Conservation (phyloP, 768 basidiomycete genomes). For the Boletus pseudo-olivaceus region DNA sequence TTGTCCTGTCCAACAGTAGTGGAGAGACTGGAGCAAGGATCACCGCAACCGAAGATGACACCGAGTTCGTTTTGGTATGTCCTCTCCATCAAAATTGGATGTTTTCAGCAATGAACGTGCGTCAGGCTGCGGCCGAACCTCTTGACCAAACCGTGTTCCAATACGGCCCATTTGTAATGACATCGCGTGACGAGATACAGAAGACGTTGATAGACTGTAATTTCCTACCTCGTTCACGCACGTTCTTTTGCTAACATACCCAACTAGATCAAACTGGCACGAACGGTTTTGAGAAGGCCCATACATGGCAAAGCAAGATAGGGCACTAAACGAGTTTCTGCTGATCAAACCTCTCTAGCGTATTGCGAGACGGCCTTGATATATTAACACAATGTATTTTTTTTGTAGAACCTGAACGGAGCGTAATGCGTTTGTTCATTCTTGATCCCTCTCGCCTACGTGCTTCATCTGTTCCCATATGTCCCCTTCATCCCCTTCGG, state of each 20-base stretch:
- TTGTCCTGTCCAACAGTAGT: constrained; percentile 66
- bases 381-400: not conserved
- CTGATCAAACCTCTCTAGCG: not conserved
- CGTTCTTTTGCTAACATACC: constrained; percentile 4
- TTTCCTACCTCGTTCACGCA: constrained; percentile 14
- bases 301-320: constrained; percentile 83
- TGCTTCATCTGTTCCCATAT: constrained; percentile 68
- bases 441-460: constrained; percentile 39
- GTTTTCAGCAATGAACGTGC: constrained; percentile 3
- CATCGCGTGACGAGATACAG: constrained; percentile 72
- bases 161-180: constrained; percentile 88
- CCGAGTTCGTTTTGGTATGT: constrained; percentile 72
- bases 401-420: not conserved
- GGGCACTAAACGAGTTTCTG: constrained; percentile 32
- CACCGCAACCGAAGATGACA: constrained; percentile 53
- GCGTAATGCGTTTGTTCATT: constrained; percentile 7
- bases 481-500: constrained; percentile 49
- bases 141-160: constrained; percentile 86
- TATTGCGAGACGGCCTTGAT: not conserved
- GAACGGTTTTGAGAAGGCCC: constrained; percentile 92
- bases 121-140: constrained; percentile 79
- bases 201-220: constrained; percentile 80
- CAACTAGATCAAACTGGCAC: constrained; percentile 58
- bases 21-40: constrained; percentile 69
- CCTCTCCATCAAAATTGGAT: not conserved